Evolutionary conservation across 805 yeast genomes (phyloP), one percentile per base, ranked within the genome.

Genomic region (Ogataea siamensis): DNA sequence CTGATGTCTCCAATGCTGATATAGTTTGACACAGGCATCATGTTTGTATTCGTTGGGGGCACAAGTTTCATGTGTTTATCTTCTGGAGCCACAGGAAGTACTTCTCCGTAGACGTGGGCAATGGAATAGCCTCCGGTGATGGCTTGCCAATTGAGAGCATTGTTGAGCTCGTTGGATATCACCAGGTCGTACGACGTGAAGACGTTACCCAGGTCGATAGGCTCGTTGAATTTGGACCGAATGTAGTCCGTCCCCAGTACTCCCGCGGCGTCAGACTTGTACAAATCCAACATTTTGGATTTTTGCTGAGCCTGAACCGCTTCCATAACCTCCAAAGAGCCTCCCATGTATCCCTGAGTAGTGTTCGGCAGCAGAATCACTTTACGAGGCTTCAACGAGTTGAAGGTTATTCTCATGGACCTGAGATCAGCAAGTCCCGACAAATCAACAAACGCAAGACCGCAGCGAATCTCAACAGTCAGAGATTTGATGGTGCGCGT

Each of bases 1-100:
- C 84, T 74, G 29, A 93, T 78, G 57, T 89, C 96, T 25, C 99
- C 99, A 42, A 93, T 86, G 12, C 84, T 34, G 84, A 63, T 23
- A n/a, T 45, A 45, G 26, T 41, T 43, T 14, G 47, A 42, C 2
- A 39, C 48, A 23, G 49, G 48, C 30, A 46, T 39, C 39, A 46
- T 24, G 21, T 35, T 36, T 15, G 47, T 21, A 21, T 34, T 45
- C 15, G 36, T 30, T 8, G 47, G 48, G 7, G 40, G 23, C 7
- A 32, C 42, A 7, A 53, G 46, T 35, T 37, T 39, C 15, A 50
- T 31, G 9, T 33, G 28, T 21, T 34, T 38, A n/a, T 43, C 47
- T 22, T 42, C 51, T 13, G 46, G 42, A 7, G 37, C 36, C 5
- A 38, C 14, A 13, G 50, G 51, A 10, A 38, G 37, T 17, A 83